Conservation (phyloP, 176 grass and related monocot species). For the Oryza meridionalis region DNA sequence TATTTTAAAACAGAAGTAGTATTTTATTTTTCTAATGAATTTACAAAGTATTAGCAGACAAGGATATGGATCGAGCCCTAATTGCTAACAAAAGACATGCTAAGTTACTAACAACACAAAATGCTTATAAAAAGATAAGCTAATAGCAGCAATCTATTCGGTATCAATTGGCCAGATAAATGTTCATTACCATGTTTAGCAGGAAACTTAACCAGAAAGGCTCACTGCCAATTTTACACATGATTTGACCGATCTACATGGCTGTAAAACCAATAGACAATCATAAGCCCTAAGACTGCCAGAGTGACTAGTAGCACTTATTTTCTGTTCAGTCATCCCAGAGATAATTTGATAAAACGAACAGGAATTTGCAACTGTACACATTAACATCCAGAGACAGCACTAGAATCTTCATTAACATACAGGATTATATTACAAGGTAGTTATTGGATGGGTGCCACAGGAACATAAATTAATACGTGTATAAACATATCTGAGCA, state of each 20-base stretch:
- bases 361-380: constrained; percentile 37
- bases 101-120: too few relatives aligned
- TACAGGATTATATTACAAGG: constrained; percentile 53
- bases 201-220: background rate
- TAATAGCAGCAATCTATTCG: background rate
- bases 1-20: too few relatives aligned
- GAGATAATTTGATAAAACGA: background rate
- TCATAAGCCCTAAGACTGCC: background rate
- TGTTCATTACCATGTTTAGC: background rate
- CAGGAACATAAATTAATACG: constrained; percentile 31
- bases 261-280: constrained; percentile 9
- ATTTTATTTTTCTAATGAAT: too few relatives aligned
- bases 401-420: constrained; percentile 17
- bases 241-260: background rate
- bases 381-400: constrained; percentile 41
- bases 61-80: too few relatives aligned
- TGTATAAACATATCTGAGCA: constrained; percentile 44
- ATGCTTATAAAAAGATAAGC: background rate
- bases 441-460: constrained; percentile 32
- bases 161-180: background rate
- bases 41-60: too few relatives aligned
- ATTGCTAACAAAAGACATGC: too few relatives aligned
- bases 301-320: constrained; percentile 1
- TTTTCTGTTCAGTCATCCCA: background rate
- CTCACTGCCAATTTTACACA: background rate